A percentile compares a stretch with the other conserved stretches of the same genome.
Conservation (phyloP, 208 protist genomes). For the Spongospora subterranea region DNA sequence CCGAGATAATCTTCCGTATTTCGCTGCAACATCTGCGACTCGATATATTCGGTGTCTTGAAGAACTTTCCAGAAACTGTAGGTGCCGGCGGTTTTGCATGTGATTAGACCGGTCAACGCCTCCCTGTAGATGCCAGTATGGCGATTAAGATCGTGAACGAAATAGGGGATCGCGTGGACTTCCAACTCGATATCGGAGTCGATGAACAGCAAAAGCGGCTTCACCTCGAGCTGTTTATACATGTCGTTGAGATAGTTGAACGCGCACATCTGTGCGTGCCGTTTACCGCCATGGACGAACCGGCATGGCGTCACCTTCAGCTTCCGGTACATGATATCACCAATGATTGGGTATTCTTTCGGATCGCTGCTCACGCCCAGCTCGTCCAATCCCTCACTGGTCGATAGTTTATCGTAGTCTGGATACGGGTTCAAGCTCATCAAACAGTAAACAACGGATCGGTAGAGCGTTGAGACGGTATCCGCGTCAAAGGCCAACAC, state of each 20-base stretch:
- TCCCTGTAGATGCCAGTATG: conserved; percentile 25
- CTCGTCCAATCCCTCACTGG: conserved; percentile 36
- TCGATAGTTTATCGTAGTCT: conserved; percentile 49
- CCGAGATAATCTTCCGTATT: conserved; percentile 50
- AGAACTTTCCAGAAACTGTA: conserved; percentile 53
- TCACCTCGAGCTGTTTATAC: conserved; percentile 28
- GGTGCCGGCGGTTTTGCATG: conserved; percentile 49
- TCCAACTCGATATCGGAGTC: conserved; percentile 38
- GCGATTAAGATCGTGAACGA: conserved; percentile 35
- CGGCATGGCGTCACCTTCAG: conserved; percentile 53
- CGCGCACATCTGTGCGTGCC: conserved; percentile 51
- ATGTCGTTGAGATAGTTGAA: conserved; percentile 23
- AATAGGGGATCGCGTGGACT: conserved; percentile 43
- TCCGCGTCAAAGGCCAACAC: conserved; percentile 50
- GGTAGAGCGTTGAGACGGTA: conserved; percentile 24
- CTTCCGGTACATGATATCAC: conserved; percentile 56
- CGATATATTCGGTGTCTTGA: conserved; percentile 51
- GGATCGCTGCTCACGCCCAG: conserved; percentile 42
- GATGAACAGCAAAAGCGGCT: conserved; percentile 55
- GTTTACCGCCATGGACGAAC: conserved; percentile 41
- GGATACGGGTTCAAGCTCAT: background rate
- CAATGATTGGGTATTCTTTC: conserved; percentile 28
- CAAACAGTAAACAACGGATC: conserved; percentile 47
- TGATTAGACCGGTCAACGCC: conserved; percentile 52
- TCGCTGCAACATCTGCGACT: conserved; percentile 53